Percentiles rank a stretch among this genome's conserved stretches.
phyloP scores from a whole-genome alignment of 148 eudicot genomes.

The Spergularia marina region DNA sequence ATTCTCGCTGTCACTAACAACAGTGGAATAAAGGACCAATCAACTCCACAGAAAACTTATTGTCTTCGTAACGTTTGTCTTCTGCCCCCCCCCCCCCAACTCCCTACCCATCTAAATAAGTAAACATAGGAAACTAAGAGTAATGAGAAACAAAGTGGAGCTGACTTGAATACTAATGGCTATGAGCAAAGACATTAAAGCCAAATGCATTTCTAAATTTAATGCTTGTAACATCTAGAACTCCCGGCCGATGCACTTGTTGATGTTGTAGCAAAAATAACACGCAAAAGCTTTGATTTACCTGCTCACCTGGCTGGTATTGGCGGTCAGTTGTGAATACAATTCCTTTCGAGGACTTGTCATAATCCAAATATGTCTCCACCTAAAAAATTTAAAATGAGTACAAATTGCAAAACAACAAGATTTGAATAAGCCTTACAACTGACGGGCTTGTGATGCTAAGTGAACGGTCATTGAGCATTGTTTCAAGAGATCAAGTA shows the following conservation, averaged over 20 bases:
- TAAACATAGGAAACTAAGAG: too few relatives aligned
- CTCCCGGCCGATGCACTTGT: not conserved
- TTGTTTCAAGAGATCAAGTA: slow-evolving; percentile 22
- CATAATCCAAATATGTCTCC: slow-evolving; percentile 87
- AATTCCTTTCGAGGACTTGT: slow-evolving; percentile 78
- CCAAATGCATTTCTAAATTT: not conserved
- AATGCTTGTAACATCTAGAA: not conserved
- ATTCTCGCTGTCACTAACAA: too few relatives aligned
- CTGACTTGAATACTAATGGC: too few relatives aligned
- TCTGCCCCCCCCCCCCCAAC: too few relatives aligned
- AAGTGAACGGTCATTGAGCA: not conserved
- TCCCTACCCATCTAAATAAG: too few relatives aligned
- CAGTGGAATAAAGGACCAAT: too few relatives aligned
- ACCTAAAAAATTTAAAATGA: slow-evolving; percentile 46
- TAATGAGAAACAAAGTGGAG: too few relatives aligned
- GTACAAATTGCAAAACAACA: not conserved
- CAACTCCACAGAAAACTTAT: too few relatives aligned
- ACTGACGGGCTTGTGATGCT: not conserved
- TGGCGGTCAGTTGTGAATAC: slow-evolving; percentile 86
- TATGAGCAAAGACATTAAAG: too few relatives aligned
- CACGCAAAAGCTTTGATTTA: slow-evolving; percentile 33
- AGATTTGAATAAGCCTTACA: not conserved
- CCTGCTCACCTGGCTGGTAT: slow-evolving; percentile 99
- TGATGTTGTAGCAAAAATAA: not conserved
- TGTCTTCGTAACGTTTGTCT: too few relatives aligned